These are phyloP conservation scores for Zoysia pacifica DNA, from an alignment of 176 grass and related monocot genomes.

Conservation along the genomic window DNA sequence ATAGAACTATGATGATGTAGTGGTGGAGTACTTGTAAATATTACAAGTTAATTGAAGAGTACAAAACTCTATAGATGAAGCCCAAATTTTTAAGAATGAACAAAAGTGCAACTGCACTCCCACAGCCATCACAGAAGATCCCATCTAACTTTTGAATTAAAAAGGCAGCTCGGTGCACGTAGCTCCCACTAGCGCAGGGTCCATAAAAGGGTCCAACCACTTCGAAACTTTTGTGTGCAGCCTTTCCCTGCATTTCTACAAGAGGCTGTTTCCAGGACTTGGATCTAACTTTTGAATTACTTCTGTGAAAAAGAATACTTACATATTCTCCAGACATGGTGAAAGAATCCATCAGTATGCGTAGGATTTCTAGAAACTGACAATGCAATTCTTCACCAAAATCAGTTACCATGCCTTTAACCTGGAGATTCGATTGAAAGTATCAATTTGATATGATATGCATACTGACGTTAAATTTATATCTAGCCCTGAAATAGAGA, in stretches of 20 bases:
- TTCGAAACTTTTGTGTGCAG: too few species aligned
- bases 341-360: constrained; percentile 97
- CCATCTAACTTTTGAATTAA: too few species aligned
- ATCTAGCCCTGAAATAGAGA: constrained; percentile 16
- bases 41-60: neutral
- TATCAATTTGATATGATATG: constrained; percentile 10
- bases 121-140: neutral
- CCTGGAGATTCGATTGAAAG: constrained; percentile 61
- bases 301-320: constrained; percentile 32
- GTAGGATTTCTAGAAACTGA: constrained; percentile 96
- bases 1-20: neutral
- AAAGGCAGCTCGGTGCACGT: too few species aligned
- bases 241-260: too few species aligned
- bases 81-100: neutral
- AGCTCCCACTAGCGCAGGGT: too few species aligned
- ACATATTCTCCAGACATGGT: constrained; percentile 74
- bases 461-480: constrained; percentile 4
- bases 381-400: constrained; percentile 98
- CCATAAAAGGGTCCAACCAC: too few species aligned
- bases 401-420: constrained; percentile 93
- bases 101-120: neutral
- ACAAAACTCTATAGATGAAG: neutral
- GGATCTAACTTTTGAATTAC: neutral
- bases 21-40: neutral
- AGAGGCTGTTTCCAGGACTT: too few species aligned